Percentiles rank a stretch among this genome's conserved stretches.
These are phyloP conservation scores for Trichophyton rubrum DNA, from an alignment of 2,329 filamentous ascomycete species.

Conservation along the genomic window DNA sequence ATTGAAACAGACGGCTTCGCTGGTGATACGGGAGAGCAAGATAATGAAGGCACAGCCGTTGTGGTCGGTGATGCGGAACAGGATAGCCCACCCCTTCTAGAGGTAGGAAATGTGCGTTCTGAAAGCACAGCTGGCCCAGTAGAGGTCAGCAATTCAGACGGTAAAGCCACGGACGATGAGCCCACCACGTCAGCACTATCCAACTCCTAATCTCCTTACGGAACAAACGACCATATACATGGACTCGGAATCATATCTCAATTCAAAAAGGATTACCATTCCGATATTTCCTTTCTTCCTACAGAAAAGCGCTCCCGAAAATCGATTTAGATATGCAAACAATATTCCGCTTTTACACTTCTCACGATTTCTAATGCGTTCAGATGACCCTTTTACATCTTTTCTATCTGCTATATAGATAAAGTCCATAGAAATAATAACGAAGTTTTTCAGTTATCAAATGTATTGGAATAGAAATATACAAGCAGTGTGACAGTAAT, in stretches of 20 bases:
- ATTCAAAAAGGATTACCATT: neutral
- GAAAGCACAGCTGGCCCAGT: neutral
- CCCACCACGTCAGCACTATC: neutral
- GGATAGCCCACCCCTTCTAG: neutral
- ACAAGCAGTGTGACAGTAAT: neutral
- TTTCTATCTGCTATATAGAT: neutral
- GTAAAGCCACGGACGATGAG: neutral
- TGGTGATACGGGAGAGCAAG: conserved; percentile 19
- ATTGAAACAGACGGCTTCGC: conserved; percentile 59
- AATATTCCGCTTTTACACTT: neutral
- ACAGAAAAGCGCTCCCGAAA: neutral
- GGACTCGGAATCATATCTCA: neutral
- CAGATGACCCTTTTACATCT: neutral
- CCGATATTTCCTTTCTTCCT: neutral
- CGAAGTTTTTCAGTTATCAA: neutral
- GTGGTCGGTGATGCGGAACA: neutral
- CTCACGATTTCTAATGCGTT: neutral
- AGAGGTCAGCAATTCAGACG: neutral
- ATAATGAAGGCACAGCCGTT: conserved; percentile 18
- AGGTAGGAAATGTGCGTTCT: neutral
- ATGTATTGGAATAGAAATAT: too few relatives aligned
- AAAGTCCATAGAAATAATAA: neutral
- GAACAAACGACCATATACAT: neutral
- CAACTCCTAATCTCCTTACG: neutral
- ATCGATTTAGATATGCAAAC: neutral